phyloP scores from a whole-genome alignment of 805 yeast genomes.

The Saccharomycopsis fodiens region DNA sequence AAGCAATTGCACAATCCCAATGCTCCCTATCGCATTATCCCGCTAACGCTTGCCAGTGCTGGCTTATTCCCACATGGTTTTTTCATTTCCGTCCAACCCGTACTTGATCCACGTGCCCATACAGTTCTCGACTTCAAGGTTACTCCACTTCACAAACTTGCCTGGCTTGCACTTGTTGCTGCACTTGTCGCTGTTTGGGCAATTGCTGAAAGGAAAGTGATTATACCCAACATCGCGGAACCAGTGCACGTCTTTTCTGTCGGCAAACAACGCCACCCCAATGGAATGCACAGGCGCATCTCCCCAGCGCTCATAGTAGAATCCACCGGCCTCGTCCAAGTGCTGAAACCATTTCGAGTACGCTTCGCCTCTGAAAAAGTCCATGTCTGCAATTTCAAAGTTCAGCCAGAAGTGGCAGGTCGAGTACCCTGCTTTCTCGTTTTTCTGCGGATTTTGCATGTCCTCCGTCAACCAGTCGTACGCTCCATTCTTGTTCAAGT shows the following conservation, averaged over 20 bases:
- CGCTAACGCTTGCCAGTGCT: no score
- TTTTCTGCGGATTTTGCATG: slow-evolving; percentile 42
- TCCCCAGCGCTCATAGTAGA: slow-evolving; percentile 90
- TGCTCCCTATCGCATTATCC: no score
- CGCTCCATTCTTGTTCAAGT: slow-evolving; percentile 51
- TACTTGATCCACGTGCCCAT: slow-evolving; percentile 59
- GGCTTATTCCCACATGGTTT: slow-evolving; percentile 10
- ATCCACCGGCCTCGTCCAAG: slow-evolving; percentile 67
- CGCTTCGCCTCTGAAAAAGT: slow-evolving; percentile 64
- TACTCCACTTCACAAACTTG: slow-evolving; percentile 42
- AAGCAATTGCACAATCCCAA: no score
- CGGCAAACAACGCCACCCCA: slow-evolving; percentile 66
- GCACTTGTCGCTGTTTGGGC: slow-evolving; percentile 57
- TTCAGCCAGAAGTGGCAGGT: slow-evolving; percentile 88
- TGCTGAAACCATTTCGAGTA: slow-evolving; percentile 56
- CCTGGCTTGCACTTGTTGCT: slow-evolving; percentile 43
- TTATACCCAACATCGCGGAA: slow-evolving; percentile 76
- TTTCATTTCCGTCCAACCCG: slow-evolving; percentile 29
- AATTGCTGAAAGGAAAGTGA: slow-evolving; percentile 69
- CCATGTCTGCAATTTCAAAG: slow-evolving; percentile 81
- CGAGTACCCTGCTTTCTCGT: slow-evolving; percentile 38
- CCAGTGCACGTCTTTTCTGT: slow-evolving; percentile 69
- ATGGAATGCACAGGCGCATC: slow-evolving; percentile 87
- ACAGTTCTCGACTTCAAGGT: slow-evolving; percentile 64
- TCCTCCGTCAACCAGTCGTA: slow-evolving; percentile 57